These are phyloP conservation scores for Schwanniomyces pseudopolymorphus DNA, from an alignment of 805 yeast genomes.

Conservation along the genomic window DNA sequence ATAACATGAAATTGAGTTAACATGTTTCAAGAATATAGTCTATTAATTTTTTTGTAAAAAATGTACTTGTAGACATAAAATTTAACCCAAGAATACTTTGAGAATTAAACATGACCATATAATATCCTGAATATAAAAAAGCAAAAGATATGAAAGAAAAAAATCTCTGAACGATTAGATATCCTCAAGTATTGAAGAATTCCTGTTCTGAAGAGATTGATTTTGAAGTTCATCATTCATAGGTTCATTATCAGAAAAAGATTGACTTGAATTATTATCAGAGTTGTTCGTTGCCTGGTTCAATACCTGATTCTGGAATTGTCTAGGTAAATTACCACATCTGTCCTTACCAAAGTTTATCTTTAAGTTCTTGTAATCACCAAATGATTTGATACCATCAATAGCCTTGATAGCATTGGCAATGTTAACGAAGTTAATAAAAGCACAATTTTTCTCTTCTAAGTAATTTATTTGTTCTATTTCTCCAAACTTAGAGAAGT, in stretches of 20 bases:
- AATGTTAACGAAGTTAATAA: constrained; percentile 87
- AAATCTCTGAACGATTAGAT: neutral
- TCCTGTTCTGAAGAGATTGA: constrained; percentile 1
- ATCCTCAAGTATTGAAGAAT: constrained; percentile 3
- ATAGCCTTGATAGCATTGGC: constrained; percentile 90
- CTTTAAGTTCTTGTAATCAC: constrained; percentile 62
- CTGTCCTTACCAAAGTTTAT: constrained; percentile 93
- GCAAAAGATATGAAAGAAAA: neutral
- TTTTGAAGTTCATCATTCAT: constrained; percentile 16
- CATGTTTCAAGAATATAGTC: neutral
- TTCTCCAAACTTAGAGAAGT: constrained; percentile 84
- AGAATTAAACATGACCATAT: constrained; percentile 1
- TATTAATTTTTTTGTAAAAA: neutral
- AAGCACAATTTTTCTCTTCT: constrained; percentile 82
- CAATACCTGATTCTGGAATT: constrained; percentile 41
- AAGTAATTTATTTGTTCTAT: constrained; percentile 92
- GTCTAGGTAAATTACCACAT: constrained; percentile 92
- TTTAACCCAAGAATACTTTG: neutral
- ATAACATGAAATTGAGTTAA: neutral
- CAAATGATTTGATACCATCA: constrained; percentile 80
- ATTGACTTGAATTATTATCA: constrained; percentile 17
- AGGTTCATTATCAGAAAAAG: constrained; percentile 23
- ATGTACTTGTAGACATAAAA: neutral
- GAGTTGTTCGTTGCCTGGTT: constrained; percentile 5
- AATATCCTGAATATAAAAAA: neutral